These are phyloP conservation scores for Ilex paraguariensis DNA, from an alignment of 305 asterid species.

Conservation along the genomic window DNA sequence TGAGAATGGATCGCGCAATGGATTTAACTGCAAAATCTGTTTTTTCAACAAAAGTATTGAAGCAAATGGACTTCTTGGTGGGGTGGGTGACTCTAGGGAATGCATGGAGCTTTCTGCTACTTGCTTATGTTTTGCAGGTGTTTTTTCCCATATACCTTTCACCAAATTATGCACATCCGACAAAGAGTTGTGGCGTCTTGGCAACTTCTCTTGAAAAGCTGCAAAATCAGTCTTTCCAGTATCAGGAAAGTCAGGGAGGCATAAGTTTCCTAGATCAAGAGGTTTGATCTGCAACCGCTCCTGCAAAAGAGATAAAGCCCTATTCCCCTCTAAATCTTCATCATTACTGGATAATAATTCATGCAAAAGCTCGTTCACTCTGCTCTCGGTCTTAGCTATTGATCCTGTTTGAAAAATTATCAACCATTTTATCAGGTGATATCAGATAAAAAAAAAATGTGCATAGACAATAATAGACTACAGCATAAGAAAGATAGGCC, in stretches of 20 bases:
- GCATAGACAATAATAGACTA: background rate
- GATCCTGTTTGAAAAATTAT: conserved; percentile 36
- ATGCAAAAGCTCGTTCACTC: conserved; percentile 33
- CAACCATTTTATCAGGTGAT: background rate
- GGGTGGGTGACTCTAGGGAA: conserved; percentile 52
- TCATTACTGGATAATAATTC: conserved; percentile 43
- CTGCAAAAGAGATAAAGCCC: conserved; percentile 60
- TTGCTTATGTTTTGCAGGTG: conserved; percentile 22
- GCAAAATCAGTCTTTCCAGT: conserved; percentile 39
- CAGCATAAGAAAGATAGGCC: conserved; percentile 2
- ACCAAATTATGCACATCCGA: conserved; percentile 30
- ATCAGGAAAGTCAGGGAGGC: conserved; percentile 34
- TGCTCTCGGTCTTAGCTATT: conserved; percentile 28
- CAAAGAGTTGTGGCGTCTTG: conserved; percentile 37
- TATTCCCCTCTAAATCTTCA: conserved; percentile 60
- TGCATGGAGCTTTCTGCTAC: conserved; percentile 21
- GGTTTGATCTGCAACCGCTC: conserved; percentile 63
- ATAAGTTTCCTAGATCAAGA: conserved; percentile 42
- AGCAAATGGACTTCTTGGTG: conserved; percentile 65
- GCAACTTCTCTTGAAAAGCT: conserved; percentile 35
- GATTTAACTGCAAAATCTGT: conserved; percentile 40
- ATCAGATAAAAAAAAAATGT: background rate
- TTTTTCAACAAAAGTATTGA: conserved; percentile 46
- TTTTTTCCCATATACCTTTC: conserved; percentile 32
- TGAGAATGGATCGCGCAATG: conserved; percentile 57